Conservation (phyloP, 2,329 filamentous ascomycete species). For the Botrytis paeoniae region DNA sequence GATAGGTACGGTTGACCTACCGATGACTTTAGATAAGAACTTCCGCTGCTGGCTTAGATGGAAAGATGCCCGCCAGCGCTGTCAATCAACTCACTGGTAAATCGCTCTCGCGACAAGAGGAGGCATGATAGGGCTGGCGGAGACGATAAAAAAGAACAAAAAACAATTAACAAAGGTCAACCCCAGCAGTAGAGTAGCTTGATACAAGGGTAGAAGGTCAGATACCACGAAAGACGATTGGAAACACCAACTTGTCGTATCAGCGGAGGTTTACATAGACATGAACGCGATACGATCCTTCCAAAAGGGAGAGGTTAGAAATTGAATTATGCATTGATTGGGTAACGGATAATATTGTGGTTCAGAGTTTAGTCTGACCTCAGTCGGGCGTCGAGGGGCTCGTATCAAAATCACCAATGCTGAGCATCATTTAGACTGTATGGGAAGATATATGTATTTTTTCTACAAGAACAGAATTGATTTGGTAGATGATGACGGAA, state of each 20-base stretch:
- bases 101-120: background rate
- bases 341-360: background rate
- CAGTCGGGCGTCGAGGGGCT: background rate
- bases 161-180: background rate
- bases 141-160: background rate
- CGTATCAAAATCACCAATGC: background rate
- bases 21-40: background rate
- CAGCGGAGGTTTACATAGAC: background rate
- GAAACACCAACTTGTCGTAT: background rate
- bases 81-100: background rate
- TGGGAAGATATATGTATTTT: background rate
- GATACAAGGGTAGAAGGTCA: background rate
- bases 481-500: background rate
- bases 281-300: background rate
- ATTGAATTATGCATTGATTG: background rate
- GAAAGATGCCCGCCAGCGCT: background rate
- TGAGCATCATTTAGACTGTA: background rate
- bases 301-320: background rate
- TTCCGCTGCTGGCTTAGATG: background rate
- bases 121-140: background rate
- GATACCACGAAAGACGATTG: background rate
- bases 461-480: background rate
- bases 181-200: background rate
- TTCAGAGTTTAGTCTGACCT: background rate
- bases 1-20: background rate